A percentile compares a stretch with the other conserved stretches of the same genome.
These are phyloP conservation scores for Boletales sp. DNA, from an alignment of 768 basidiomycete genomes.

Conservation along the genomic window DNA sequence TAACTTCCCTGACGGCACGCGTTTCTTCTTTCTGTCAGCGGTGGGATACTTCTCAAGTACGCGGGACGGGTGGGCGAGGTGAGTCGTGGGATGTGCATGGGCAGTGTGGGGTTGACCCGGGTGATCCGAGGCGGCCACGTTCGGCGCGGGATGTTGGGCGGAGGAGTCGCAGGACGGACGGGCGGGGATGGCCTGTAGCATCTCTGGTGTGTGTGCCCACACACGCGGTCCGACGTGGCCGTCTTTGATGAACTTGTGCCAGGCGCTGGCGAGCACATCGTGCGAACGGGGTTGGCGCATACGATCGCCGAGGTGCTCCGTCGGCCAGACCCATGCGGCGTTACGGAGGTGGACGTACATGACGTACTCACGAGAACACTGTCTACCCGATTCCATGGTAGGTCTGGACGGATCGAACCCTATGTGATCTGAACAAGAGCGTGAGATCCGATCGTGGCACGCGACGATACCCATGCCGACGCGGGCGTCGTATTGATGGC, in stretches of 20 bases:
- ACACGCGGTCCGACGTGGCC: no score
- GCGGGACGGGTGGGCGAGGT: constrained; percentile 79
- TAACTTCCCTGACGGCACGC: no score
- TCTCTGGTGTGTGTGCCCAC: constrained; percentile 42
- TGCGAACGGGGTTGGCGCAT: constrained; percentile 53
- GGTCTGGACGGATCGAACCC: constrained; percentile 18
- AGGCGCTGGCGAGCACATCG: constrained; percentile 75
- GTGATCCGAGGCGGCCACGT: constrained; percentile 55
- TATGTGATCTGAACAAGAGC: constrained; percentile 1
- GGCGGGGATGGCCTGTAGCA: constrained; percentile 59
- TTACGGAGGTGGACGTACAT: constrained; percentile 49
- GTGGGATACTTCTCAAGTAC: constrained; percentile 73
- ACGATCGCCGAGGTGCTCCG: constrained; percentile 47
- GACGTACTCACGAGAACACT: constrained; percentile 46
- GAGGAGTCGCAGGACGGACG: constrained; percentile 27
- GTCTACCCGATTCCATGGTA: constrained; percentile 49
- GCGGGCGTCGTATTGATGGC: constrained; percentile 64
- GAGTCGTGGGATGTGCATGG: background rate
- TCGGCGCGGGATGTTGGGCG: constrained; percentile 79
- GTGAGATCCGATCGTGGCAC: constrained; percentile 34
- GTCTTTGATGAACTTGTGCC: no score
- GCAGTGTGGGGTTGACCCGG: background rate
- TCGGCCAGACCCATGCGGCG: constrained; percentile 9
- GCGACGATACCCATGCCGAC: constrained; percentile 45
- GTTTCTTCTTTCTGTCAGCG: constrained; percentile 39